These are phyloP conservation scores for Vitis hybrid DNA, from an alignment of 177 flowering plant genomes.

Conservation along the genomic window DNA sequence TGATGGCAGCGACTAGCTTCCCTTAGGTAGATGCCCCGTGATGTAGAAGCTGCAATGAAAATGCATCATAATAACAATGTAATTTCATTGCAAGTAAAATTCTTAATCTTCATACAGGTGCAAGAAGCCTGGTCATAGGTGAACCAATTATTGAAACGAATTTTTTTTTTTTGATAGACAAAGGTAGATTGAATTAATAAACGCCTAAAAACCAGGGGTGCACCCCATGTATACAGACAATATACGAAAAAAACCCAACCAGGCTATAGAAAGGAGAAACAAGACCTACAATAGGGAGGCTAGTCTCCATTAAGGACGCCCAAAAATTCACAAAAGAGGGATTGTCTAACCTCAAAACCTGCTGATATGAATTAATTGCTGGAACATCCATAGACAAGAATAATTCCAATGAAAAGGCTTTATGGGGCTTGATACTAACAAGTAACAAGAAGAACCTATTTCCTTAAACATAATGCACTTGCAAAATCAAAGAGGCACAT, in stretches of 20 bases:
- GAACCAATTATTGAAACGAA: too few species aligned
- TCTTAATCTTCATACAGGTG: neutral
- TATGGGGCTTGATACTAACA: neutral
- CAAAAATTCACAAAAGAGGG: too few species aligned
- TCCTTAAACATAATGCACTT: too few species aligned
- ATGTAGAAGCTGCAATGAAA: conserved; percentile 56
- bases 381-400: neutral
- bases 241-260: too few species aligned
- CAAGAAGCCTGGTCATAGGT: neutral
- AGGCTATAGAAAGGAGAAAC: too few species aligned
- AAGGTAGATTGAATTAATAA: too few species aligned
- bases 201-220: too few species aligned
- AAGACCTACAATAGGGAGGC: too few species aligned
- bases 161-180: too few species aligned
- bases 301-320: too few species aligned
- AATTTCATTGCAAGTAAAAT: neutral
- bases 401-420: neutral
- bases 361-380: neutral
- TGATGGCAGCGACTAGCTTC: conserved; percentile 67
- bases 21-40: conserved; percentile 87
- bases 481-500: neutral
- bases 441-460: neutral
- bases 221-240: too few species aligned
- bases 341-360: too few species aligned
- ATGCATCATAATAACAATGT: neutral